Evolutionary conservation across 345 rosid genomes (phyloP).

Genomic region (Citropsis articulata): DNA sequence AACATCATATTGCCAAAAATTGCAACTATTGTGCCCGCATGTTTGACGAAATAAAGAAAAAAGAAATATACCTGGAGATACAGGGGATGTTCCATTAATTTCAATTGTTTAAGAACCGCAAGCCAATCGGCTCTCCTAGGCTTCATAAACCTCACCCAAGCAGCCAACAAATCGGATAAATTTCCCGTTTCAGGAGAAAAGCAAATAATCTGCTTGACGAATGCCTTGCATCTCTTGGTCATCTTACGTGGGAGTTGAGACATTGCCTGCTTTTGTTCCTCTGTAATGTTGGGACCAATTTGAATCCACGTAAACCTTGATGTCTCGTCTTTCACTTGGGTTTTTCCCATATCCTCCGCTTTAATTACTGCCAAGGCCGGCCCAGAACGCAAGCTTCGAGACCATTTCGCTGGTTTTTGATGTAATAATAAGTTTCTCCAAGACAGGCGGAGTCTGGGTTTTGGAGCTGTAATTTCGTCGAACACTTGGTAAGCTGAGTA

Average conservation of each 20-base stretch:
- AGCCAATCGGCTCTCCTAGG: slow-evolving; percentile 84
- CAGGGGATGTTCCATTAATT: slow-evolving; percentile 51
- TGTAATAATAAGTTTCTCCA: slow-evolving; percentile 10
- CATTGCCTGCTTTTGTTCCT: slow-evolving; percentile 50
- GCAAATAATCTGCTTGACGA: slow-evolving; percentile 66
- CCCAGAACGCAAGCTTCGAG: slow-evolving; percentile 16
- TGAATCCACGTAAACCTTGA: slow-evolving; percentile 58
- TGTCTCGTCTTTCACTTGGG: slow-evolving; percentile 24
- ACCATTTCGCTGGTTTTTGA: slow-evolving; percentile 9
- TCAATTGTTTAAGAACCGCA: slow-evolving; percentile 61
- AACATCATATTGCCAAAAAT: not conserved
- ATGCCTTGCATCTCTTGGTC: slow-evolving; percentile 66
- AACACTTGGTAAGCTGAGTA: slow-evolving; percentile 15
- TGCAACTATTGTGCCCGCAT: not conserved
- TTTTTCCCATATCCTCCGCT: slow-evolving; percentile 16
- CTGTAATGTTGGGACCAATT: slow-evolving; percentile 34
- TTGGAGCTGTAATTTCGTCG: slow-evolving; percentile 16
- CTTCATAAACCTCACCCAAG: slow-evolving; percentile 76
- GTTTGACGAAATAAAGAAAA: not conserved
- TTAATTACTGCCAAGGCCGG: slow-evolving; percentile 12
- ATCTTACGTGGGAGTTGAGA: slow-evolving; percentile 52
- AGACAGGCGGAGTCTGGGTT: slow-evolving; percentile 12
- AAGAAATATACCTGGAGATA: slow-evolving; percentile 46
- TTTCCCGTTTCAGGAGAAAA: slow-evolving; percentile 34
- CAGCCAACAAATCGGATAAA: slow-evolving; percentile 48